These are phyloP conservation scores for Actinomortierella wolfii DNA, from an alignment of 371 early-diverging fungal genomes.

Conservation along the genomic window DNA sequence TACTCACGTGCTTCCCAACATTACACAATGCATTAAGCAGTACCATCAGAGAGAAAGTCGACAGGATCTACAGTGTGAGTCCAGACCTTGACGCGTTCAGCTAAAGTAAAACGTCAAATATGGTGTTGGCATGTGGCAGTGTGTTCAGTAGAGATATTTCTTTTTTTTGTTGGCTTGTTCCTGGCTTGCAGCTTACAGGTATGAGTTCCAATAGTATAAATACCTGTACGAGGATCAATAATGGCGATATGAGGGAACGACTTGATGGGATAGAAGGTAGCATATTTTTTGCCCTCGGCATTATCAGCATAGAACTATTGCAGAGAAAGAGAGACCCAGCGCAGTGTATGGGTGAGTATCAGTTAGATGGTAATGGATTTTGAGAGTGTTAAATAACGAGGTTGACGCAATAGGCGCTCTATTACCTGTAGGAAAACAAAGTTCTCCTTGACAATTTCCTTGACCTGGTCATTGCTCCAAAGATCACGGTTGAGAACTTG, in stretches of 20 bases:
- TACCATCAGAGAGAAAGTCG: conserved; percentile 76
- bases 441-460: conserved; percentile 75
- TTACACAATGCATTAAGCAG: background rate
- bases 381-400: background rate
- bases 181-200: background rate
- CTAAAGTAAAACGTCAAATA: conserved; percentile 29
- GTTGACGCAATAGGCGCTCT: background rate
- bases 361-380: background rate
- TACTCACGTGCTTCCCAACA: conserved; percentile 5
- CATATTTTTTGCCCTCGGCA: conserved; percentile 74
- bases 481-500: conserved; percentile 91
- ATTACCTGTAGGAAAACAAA: conserved; percentile 85
- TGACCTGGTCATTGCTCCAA: conserved; percentile 82
- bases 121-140: background rate
- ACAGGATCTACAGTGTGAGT: conserved; percentile 54
- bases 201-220: conserved; percentile 4
- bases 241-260: conserved; percentile 85
- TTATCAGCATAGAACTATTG: conserved; percentile 64
- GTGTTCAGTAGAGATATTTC: background rate
- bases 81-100: conserved; percentile 75
- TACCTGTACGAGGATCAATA: conserved; percentile 91
- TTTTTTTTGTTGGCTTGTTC: background rate
- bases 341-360: background rate
- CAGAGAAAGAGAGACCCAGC: background rate
- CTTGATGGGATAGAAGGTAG: conserved; percentile 71